Evolutionary conservation across 345 rosid genomes (phyloP).

Genomic region (Brassica napus): Da-Ae NC_063443.1:11448001-11448500

Average conservation of each 20-base stretch:
- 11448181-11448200: background rate
- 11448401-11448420: no score
- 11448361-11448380: background rate
- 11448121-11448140: background rate
- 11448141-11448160: background rate
- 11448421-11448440: no score
- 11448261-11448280: no score
- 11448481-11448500: no score
- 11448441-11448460: no score
- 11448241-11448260: background rate
- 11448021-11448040: background rate
- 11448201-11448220: background rate
- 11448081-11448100: background rate
- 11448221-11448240: background rate
- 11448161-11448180: background rate
- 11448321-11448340: background rate
- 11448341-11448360: background rate
- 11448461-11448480: no score
- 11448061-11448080: background rate
- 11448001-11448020: conserved; percentile 5
- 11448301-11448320: background rate
- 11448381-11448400: no score
- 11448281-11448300: background rate
- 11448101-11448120: background rate
- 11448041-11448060: background rate